Base-by-base conservation (phyloP, 169 alveolate genomes). In the Pseudocohnilembus persalinus region DNA sequence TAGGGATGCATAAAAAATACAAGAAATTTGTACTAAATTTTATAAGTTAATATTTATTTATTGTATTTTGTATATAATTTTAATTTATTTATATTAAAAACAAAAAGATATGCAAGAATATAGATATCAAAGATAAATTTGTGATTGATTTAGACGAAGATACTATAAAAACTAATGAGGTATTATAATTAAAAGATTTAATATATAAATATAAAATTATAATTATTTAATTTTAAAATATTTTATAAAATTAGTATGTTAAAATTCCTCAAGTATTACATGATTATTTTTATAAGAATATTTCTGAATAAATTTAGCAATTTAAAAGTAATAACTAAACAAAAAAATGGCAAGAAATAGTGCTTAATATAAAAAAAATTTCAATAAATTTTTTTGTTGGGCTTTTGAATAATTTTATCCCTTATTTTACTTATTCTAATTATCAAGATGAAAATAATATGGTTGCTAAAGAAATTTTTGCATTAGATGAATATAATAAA, bases 121-220 rank as follows among this genome's bases (percentile, higher is more conserved):
- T 49, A 49, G 68, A 49, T 20, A 49, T 20, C 26, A 79, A 79
- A 63, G 84, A 79, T 63, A 79, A 79, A 79, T 74, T 73, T 26
- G 31, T 73, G 15, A 26, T 73, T 26, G 31, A 73, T 73, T 73
- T 73, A 26, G 76, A 73, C 31, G 76, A 73, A n/a, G 76, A 73
- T 26, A 15, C 28, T 6, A n/a, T n/a, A n/a, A 73, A 1, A 73
- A 1, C 1, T 6, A 15, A 6, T 73, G 76, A 73, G 1, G 76
- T 73, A 73, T 15, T 15, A n/a, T 15, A n/a, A 73, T 15, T 15
- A n/a, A 15, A 73, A 73, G 20, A n/a, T 29, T 73, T 6, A 15
- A 15, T n/a, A 15, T 26, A 1, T 73, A 6, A 15, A 15, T 73
- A 15, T 26, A n/a, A 15, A 15, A 15, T 73, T 73, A n/a, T 73